Evolutionary conservation across 176 grass and related monocot species (phyloP), one percentile per base, ranked within the genome.

Genomic region (Urochloa ruziziensis): DNA sequence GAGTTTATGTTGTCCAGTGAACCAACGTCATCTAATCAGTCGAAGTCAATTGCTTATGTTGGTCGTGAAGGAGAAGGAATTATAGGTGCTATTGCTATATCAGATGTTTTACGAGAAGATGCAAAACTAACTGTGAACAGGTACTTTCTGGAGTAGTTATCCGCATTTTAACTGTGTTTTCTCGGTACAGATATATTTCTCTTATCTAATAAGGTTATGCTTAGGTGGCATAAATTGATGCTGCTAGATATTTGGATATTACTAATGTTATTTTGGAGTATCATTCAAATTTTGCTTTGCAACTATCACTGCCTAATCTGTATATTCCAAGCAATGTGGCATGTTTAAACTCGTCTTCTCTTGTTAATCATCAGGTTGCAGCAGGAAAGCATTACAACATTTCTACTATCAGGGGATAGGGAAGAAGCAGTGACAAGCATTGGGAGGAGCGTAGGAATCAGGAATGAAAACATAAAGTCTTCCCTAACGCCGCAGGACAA

Each of bases 31-130:
- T 92, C 89, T 39, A 88, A 84, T 56, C 81, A 93, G 44, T 98
- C 96, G 8, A 95, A 95, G 62, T 94, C 96, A 57, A 87, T 98
- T 29, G 91, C 90, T 82, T 98, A 90, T 74, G 85, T 98, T 84
- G 91, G 93, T 10, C 87, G 83, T 72, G 93, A 95, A 85, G 91
- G 89, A 78, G 93, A 98, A 91, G 96, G 96, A 81, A 92, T 98
- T 87, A 90, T 98, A 58, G 96, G 93, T 56, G 91, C 93, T 62
- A 90, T 98, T 34, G 84, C 91, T 73, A 91, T 98, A 88, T 93
- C 96, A 76, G 96, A 98, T 85, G 79, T 98, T 83, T 85, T 98
- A 30, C 76, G 96, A 21, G 64, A 91, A 79, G 96, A 95, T 74
- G 96, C 96, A 59, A 88, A 88, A 82, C 82, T 74, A 63, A 95